These are phyloP conservation scores for Rutstroemia sp. DNA, from an alignment of 2,329 filamentous ascomycete genomes.

Conservation along the genomic window DNA sequence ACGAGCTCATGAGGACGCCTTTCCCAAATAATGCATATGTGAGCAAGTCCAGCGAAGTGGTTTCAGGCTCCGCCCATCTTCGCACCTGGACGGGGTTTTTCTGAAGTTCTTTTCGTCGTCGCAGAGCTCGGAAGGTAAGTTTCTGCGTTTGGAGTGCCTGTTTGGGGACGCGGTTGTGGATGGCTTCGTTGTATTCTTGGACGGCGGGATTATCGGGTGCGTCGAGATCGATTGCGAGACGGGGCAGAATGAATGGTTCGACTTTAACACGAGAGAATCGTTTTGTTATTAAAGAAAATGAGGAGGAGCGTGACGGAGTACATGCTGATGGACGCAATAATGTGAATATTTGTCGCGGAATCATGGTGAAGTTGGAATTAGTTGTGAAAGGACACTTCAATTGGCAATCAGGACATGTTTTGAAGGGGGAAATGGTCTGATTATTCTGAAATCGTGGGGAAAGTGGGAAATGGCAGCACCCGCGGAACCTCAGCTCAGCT, in stretches of 20 bases:
- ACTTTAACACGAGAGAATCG: conserved; percentile 11
- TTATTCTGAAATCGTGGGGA: not conserved
- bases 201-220: conserved; percentile 38
- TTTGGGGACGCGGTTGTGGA: not conserved
- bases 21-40: conserved; percentile 19
- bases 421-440: no score
- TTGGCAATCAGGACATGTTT: no score
- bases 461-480: not conserved
- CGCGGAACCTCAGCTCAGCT: no score
- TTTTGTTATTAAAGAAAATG: not conserved
- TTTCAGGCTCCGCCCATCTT: not conserved
- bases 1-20: no score
- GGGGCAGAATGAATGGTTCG: conserved; percentile 31
- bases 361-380: no score
- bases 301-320: not conserved
- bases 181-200: not conserved
- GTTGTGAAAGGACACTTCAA: no score
- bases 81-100: not conserved
- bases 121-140: not conserved
- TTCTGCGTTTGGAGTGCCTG: not conserved
- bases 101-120: not conserved
- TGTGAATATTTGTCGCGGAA: no score
- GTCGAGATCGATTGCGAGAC: conserved; percentile 45
- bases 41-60: conserved; percentile 14
- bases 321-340: no score